A percentile compares a stretch with the other conserved stretches of the same genome.
Conservation (phyloP, 768 basidiomycete genomes). For the Hirschioporus abietinus region DNA sequence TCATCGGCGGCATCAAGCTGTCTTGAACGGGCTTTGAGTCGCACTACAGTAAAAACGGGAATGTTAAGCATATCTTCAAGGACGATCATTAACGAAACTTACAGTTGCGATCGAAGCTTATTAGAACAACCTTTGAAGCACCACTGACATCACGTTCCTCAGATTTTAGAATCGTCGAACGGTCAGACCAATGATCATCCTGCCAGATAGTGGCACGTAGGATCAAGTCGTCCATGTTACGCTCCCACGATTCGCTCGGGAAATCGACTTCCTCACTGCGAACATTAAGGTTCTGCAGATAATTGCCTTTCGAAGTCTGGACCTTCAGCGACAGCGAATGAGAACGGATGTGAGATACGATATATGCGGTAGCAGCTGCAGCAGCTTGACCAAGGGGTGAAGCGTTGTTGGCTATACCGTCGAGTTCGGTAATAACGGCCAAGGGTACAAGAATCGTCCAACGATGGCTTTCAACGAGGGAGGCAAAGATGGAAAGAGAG, state of each 20-base stretch:
- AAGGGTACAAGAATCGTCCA: constrained; percentile 93
- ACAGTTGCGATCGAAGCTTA: constrained; percentile 92
- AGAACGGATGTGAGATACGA: constrained; percentile 69
- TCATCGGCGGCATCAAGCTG: constrained; percentile 83
- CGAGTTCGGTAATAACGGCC: constrained; percentile 95
- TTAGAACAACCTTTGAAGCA: constrained; percentile 78
- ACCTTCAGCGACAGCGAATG: constrained; percentile 82
- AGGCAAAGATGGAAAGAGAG: constrained; percentile 64
- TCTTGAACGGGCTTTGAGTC: constrained; percentile 83
- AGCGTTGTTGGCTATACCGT: constrained; percentile 70
- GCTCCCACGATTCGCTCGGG: constrained; percentile 42
- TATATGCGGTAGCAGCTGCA: constrained; percentile 63
- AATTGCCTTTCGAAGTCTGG: constrained; percentile 93
- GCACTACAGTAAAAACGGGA: constrained; percentile 44
- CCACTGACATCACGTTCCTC: constrained; percentile 33
- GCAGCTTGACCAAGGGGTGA: constrained; percentile 73
- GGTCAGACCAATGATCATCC: constrained; percentile 86
- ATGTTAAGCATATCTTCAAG: constrained; percentile 12
- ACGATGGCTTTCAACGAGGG: constrained; percentile 68
- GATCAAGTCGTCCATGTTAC: constrained; percentile 94
- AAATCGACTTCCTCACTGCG: constrained; percentile 84
- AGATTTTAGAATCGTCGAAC: constrained; percentile 61
- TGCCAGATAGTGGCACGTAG: constrained; percentile 92
- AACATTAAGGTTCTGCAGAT: constrained; percentile 75
- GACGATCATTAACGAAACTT: constrained; percentile 28